phyloP scores from a whole-genome alignment of 2,329 filamentous ascomycete genomes.

The Aspergillus japonicus region DNA sequence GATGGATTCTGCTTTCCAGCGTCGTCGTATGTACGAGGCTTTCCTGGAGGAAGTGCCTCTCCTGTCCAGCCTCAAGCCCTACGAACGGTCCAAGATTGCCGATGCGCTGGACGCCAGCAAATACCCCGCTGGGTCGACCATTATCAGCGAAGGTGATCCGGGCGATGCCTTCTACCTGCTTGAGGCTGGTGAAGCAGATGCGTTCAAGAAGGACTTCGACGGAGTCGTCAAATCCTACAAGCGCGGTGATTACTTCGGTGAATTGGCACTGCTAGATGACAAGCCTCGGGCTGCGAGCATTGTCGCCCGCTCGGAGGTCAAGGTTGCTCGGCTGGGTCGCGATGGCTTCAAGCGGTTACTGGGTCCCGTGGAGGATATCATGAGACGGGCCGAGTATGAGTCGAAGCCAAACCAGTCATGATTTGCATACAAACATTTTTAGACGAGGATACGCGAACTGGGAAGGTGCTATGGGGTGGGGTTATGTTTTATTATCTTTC shows the following conservation, averaged over 20 bases:
- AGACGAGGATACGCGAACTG: neutral
- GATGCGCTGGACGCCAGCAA: conserved; percentile 92
- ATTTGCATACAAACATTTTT: conserved; percentile 17
- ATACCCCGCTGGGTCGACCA: conserved; percentile 72
- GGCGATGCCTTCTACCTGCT: conserved; percentile 90
- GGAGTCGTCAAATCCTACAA: conserved; percentile 75
- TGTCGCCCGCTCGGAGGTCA: conserved; percentile 79
- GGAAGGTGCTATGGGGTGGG: conserved; percentile 3
- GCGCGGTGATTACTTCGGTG: conserved; percentile 96
- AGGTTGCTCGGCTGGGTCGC: conserved; percentile 88
- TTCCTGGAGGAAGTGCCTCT: conserved; percentile 94
- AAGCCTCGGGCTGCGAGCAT: conserved; percentile 89
- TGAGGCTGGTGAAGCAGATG: conserved; percentile 82
- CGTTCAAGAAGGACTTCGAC: conserved; percentile 72
- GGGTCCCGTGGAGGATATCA: conserved; percentile 89
- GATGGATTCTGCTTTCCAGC: conserved; percentile 96
- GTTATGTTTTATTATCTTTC: conserved; percentile 11
- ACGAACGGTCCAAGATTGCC: conserved; percentile 96
- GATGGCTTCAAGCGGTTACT: conserved; percentile 91
- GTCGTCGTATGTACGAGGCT: conserved; percentile 92
- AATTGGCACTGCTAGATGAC: conserved; percentile 89
- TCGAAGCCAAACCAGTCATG: conserved; percentile 28
- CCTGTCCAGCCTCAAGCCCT: conserved; percentile 76
- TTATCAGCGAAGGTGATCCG: conserved; percentile 88
- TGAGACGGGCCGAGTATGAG: conserved; percentile 65